These are phyloP conservation scores for Yamadazyma olivae DNA, from an alignment of 805 yeast genomes.

Conservation along the genomic window DNA sequence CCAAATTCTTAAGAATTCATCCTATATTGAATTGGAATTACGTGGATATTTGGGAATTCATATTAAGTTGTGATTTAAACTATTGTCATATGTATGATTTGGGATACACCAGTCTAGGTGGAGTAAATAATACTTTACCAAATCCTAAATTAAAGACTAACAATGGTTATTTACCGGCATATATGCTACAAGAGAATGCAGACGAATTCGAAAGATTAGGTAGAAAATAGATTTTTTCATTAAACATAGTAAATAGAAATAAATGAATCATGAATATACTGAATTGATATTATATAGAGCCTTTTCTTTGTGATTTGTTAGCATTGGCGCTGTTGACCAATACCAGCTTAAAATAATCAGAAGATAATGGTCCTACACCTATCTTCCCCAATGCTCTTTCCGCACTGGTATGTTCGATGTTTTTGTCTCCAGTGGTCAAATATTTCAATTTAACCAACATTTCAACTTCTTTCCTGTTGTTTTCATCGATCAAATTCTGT, in stretches of 20 bases:
- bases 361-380: slow-evolving; percentile 80
- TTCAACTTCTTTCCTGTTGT: slow-evolving; percentile 77
- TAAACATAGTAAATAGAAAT: neutral
- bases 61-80: slow-evolving; percentile 52
- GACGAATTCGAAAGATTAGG: slow-evolving; percentile 54
- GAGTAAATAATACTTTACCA: slow-evolving; percentile 61
- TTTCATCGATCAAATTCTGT: slow-evolving; percentile 73
- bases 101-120: slow-evolving; percentile 92
- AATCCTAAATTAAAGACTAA: slow-evolving; percentile 54
- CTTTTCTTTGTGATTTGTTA: slow-evolving; percentile 16
- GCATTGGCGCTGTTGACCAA: slow-evolving; percentile 22
- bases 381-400: slow-evolving; percentile 71
- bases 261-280: neutral
- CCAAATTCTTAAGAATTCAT: slow-evolving; percentile 75
- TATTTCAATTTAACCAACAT: slow-evolving; percentile 57
- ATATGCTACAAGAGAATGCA: slow-evolving; percentile 55
- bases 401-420: slow-evolving; percentile 68
- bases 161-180: slow-evolving; percentile 49
- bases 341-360: slow-evolving; percentile 26
- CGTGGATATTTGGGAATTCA: slow-evolving; percentile 80
- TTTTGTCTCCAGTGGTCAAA: slow-evolving; percentile 41
- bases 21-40: slow-evolving; percentile 90
- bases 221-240: too few species aligned
- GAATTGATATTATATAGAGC: neutral
- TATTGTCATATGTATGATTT: slow-evolving; percentile 76